Percentiles rank a stretch among this genome's conserved stretches.
phyloP scores from a whole-genome alignment of 257 asterid genomes.

The Penstemon barbatus region DNA sequence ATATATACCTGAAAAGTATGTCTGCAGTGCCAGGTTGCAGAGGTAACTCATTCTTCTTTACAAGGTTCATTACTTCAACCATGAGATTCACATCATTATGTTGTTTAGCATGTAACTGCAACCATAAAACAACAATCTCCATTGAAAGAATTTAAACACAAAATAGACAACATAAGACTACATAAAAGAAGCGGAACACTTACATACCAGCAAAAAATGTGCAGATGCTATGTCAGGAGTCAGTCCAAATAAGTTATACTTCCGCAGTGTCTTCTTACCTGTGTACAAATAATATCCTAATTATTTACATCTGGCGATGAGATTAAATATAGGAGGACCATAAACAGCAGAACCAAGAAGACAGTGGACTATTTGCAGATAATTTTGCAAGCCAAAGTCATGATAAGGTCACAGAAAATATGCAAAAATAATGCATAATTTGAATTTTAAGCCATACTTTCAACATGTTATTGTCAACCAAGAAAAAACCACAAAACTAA shows the following conservation, averaged over 20 bases:
- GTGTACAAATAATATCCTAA: slow-evolving; percentile 28
- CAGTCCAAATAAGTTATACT: slow-evolving; percentile 68
- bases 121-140: slow-evolving; percentile 26
- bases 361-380: neutral
- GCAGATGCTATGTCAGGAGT: slow-evolving; percentile 84
- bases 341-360: slow-evolving; percentile 9
- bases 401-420: neutral
- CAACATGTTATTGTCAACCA: slow-evolving; percentile 12
- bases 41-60: slow-evolving; percentile 64
- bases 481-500: neutral
- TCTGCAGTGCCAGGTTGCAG: slow-evolving; percentile 90
- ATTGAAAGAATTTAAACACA: slow-evolving; percentile 6
- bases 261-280: slow-evolving; percentile 79
- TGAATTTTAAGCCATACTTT: slow-evolving; percentile 7
- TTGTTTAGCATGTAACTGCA: slow-evolving; percentile 86
- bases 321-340: neutral
- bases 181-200: slow-evolving; percentile 12
- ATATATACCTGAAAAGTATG: slow-evolving; percentile 65
- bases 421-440: neutral
- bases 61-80: slow-evolving; percentile 66
- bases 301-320: slow-evolving; percentile 6
- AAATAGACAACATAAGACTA: slow-evolving; percentile 19
- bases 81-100: slow-evolving; percentile 67
- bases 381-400: slow-evolving; percentile 8
- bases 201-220: slow-evolving; percentile 70